Evolutionary conservation across 139 green algal genomes (phyloP).

Genomic region (Spirogloea muscicola): DNA sequence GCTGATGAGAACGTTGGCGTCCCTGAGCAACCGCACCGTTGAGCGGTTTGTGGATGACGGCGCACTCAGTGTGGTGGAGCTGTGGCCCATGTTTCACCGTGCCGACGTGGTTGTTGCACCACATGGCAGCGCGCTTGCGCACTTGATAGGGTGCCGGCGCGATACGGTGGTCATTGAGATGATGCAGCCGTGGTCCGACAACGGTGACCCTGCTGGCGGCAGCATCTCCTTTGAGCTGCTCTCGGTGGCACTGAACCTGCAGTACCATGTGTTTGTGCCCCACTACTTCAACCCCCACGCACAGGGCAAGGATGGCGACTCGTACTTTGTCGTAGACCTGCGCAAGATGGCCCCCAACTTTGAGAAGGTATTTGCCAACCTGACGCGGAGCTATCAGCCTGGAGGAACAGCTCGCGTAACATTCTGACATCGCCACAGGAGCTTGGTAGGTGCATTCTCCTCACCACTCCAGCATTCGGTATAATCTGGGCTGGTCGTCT

Average conservation of each 20-base stretch:
- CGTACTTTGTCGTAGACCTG: background rate
- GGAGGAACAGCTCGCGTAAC: too few species aligned
- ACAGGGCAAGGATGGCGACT: background rate
- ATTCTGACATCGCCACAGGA: too few species aligned
- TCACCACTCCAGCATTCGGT: background rate
- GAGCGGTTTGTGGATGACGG: conserved; percentile 17
- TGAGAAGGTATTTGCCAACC: too few species aligned
- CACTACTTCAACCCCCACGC: background rate
- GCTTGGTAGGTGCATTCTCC: background rate
- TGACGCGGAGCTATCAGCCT: background rate
- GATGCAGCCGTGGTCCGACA: conserved; percentile 20
- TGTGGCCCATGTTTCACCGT: conserved; percentile 30
- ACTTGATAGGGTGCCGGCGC: conserved; percentile 27
- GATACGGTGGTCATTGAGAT: conserved; percentile 31
- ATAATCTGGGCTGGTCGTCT: too few species aligned
- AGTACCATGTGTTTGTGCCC: conserved; percentile 28
- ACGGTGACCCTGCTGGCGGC: conserved; percentile 13
- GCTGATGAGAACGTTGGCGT: too few species aligned
- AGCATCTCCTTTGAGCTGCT: conserved; percentile 8
- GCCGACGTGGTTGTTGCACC: conserved; percentile 13
- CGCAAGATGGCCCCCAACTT: background rate
- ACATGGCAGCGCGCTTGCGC: background rate
- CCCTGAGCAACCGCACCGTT: conserved; percentile 11
- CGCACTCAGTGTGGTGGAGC: conserved; percentile 1
- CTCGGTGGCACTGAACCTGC: conserved; percentile 5